Evolutionary conservation across 306 rosid species (phyloP).

Genomic region (Coriaria nepalensis): DNA sequence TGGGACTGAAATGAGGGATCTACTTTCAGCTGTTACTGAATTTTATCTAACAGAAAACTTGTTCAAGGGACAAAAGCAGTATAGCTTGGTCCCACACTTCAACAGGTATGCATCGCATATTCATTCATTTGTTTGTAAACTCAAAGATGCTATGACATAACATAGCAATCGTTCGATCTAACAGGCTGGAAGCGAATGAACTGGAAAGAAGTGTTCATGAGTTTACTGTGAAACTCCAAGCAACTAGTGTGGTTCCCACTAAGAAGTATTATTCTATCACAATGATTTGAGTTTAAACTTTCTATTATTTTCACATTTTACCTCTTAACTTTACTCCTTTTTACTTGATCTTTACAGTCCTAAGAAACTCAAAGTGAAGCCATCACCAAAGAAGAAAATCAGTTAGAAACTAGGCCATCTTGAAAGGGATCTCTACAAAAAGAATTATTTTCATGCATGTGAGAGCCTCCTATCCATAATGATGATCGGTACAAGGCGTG

Average conservation of each 20-base stretch:
- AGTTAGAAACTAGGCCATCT: slow-evolving; percentile 27
- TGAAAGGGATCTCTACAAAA: slow-evolving; percentile 57
- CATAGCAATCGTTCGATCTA: slow-evolving; percentile 12
- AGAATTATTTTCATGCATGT: slow-evolving; percentile 58
- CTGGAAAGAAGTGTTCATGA: slow-evolving; percentile 24
- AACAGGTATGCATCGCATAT: slow-evolving; percentile 35
- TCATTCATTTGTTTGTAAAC: too few species aligned
- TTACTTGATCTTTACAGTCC: slow-evolving; percentile 41
- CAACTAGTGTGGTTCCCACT: slow-evolving; percentile 44
- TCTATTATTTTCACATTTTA: too few species aligned
- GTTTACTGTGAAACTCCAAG: slow-evolving; percentile 26
- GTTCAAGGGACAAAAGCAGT: slow-evolving; percentile 26
- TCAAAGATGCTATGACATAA: slow-evolving; percentile 10
- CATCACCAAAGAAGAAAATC: slow-evolving; percentile 36
- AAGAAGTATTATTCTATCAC: slow-evolving; percentile 33
- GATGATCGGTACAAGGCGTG: slow-evolving; percentile 29
- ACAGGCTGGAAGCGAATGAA: slow-evolving; percentile 38
- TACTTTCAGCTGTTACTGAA: slow-evolving; percentile 55
- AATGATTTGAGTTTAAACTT: too few species aligned
- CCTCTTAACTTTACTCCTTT: slow-evolving; percentile 3
- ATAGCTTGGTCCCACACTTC: slow-evolving; percentile 57
- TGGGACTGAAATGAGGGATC: slow-evolving; percentile 55
- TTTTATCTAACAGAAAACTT: slow-evolving; percentile 38
- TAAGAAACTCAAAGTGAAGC: slow-evolving; percentile 45
- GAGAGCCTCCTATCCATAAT: slow-evolving; percentile 71